A percentile compares a stretch with the other conserved stretches of the same genome.
phyloP scores from a whole-genome alignment of 768 basidiomycete genomes.

The Podaxis sp. region DNA sequence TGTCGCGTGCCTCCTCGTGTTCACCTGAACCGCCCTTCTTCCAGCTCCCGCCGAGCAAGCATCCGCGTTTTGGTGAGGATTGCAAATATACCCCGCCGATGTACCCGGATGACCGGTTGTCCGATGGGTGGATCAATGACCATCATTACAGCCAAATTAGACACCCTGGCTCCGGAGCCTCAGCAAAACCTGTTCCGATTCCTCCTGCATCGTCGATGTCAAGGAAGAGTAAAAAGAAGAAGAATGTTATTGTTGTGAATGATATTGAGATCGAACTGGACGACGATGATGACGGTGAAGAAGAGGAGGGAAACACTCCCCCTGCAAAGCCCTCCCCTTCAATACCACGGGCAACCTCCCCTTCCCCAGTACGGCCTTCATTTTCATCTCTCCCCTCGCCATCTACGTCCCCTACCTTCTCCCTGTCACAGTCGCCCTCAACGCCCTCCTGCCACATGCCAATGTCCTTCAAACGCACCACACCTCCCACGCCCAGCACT shows the following conservation, averaged over 20 bases:
- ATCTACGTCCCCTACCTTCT: neutral
- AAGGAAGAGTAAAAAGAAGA: constrained; percentile 19
- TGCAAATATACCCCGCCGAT: neutral
- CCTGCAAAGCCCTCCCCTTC: constrained; percentile 13
- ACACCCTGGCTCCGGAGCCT: neutral
- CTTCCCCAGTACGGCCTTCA: neutral
- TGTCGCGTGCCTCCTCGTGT: constrained; percentile 32
- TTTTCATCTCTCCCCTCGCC: neutral
- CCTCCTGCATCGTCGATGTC: constrained; percentile 5
- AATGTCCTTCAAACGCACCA: constrained; percentile 13
- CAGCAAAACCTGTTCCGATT: neutral
- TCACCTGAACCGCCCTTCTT: constrained; percentile 33
- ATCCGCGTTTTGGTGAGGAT: neutral
- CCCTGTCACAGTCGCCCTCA: neutral
- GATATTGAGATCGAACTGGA: constrained; percentile 40
- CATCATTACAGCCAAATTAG: neutral
- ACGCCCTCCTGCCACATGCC: constrained; percentile 11
- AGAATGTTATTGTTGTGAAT: constrained; percentile 39
- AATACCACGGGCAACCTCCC: neutral
- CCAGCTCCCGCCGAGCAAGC: constrained; percentile 28
- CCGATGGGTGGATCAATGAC: neutral
- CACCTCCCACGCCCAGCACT: neutral
- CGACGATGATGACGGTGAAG: constrained; percentile 29
- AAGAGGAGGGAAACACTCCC: constrained; percentile 16
- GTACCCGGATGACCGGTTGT: constrained; percentile 1